These are phyloP conservation scores for Calonectria crousiana DNA, from an alignment of 2,329 filamentous ascomycete genomes.

Conservation along the genomic window DNA sequence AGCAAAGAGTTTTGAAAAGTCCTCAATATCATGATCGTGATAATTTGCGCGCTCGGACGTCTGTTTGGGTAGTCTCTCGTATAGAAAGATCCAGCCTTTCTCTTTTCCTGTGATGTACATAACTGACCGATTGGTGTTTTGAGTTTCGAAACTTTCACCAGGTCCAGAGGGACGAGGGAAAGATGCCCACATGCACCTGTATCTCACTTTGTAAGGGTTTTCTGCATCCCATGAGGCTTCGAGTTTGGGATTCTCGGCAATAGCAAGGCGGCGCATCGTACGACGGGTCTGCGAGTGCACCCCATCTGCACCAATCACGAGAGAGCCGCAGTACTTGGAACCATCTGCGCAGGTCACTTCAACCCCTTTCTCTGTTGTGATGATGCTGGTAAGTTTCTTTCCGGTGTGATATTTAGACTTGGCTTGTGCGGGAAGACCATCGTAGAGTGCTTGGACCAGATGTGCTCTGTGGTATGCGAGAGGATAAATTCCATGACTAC, in stretches of 20 bases:
- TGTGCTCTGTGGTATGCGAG: slow-evolving; percentile 3
- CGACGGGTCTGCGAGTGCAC: slow-evolving; percentile 16
- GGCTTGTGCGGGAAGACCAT: not conserved
- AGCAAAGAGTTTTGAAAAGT: not conserved
- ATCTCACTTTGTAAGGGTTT: not conserved
- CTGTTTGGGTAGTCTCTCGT: slow-evolving; percentile 43
- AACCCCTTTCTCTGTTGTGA: not conserved
- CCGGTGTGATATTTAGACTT: slow-evolving; percentile 2
- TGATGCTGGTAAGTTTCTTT: slow-evolving; percentile 34
- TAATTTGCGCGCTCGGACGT: not conserved
- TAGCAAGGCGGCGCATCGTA: slow-evolving; percentile 20
- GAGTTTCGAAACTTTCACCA: slow-evolving; percentile 46
- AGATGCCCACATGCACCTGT: slow-evolving; percentile 42
- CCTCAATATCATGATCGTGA: slow-evolving; percentile 2
- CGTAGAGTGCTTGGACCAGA: not conserved
- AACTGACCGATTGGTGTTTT: slow-evolving; percentile 38
- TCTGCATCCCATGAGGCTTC: slow-evolving; percentile 13
- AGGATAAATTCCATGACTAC: slow-evolving; percentile 3
- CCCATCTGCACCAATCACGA: slow-evolving; percentile 27
- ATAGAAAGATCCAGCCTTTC: slow-evolving; percentile 49
- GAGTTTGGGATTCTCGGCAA: not conserved
- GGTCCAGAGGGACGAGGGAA: slow-evolving; percentile 36
- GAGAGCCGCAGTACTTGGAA: slow-evolving; percentile 8
- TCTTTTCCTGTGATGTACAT: slow-evolving; percentile 48
- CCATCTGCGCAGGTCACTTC: slow-evolving; percentile 23